A percentile compares a stretch with the other conserved stretches of the same genome.
These are phyloP conservation scores for Pythium dissotocum DNA, from an alignment of 352 stramenopile genomes.

Conservation along the genomic window DNA sequence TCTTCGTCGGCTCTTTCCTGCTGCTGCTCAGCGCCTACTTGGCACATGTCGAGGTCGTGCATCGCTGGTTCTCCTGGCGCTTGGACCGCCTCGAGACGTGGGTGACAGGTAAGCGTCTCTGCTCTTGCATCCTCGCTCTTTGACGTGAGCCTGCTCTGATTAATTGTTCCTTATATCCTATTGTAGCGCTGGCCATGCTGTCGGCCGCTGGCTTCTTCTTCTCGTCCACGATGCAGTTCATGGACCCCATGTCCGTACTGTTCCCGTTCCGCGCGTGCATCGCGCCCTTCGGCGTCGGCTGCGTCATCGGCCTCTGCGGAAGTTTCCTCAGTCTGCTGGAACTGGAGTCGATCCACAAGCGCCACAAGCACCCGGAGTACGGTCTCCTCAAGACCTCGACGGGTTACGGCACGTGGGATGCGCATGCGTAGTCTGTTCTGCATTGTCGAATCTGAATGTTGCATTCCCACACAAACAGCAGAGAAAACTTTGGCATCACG, in stretches of 20 bases:
- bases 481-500: background rate
- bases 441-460: background rate
- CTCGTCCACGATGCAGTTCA: constrained; percentile 80
- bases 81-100: constrained; percentile 62
- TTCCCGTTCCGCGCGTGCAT: constrained; percentile 78
- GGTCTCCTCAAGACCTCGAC: constrained; percentile 53
- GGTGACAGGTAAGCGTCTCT: constrained; percentile 46
- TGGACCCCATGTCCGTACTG: constrained; percentile 78
- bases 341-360: constrained; percentile 77
- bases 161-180: background rate
- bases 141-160: background rate
- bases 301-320: constrained; percentile 60
- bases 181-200: constrained; percentile 58
- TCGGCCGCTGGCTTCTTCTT: constrained; percentile 72
- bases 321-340: constrained; percentile 74
- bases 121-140: constrained; percentile 1
- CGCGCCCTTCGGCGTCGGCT: constrained; percentile 68
- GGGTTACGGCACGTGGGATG: constrained; percentile 46
- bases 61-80: constrained; percentile 81
- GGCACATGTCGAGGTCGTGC: constrained; percentile 79
- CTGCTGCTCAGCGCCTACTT: constrained; percentile 76
- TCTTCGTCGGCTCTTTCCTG: constrained; percentile 81
- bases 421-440: background rate
- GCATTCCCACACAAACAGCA: background rate
- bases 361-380: constrained; percentile 82